These are phyloP conservation scores for Rhizophagus sp. DNA, from an alignment of 192 early-diverging fungal genomes.

Conservation along the genomic window DNA sequence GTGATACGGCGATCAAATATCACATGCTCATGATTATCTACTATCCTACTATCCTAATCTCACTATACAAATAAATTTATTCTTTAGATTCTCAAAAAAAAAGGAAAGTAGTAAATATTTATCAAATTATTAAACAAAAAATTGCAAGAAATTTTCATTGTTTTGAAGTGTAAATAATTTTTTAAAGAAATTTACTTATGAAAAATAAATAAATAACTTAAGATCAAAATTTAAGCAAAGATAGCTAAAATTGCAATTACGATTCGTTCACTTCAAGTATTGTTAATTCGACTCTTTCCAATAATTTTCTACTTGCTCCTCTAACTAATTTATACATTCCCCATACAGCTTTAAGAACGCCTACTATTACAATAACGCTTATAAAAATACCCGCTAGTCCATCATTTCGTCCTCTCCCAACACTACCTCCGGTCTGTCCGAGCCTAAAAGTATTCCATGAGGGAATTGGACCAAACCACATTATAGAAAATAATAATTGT, in stretches of 20 bases:
- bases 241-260: not conserved
- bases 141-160: too few species aligned
- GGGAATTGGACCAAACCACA: slow-evolving; percentile 41
- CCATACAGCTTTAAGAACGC: slow-evolving; percentile 20
- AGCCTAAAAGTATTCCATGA: slow-evolving; percentile 38
- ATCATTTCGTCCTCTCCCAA: slow-evolving; percentile 33
- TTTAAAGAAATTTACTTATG: too few species aligned
- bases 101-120: too few species aligned
- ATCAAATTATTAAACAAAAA: too few species aligned
- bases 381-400: slow-evolving; percentile 10
- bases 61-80: too few species aligned
- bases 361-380: slow-evolving; percentile 3
- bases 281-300: slow-evolving; percentile 17
- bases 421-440: slow-evolving; percentile 35
- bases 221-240: not conserved
- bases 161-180: too few species aligned
- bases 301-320: slow-evolving; percentile 8
- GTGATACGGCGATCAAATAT: too few species aligned
- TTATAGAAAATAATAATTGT: slow-evolving; percentile 39
- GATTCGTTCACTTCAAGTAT: slow-evolving; percentile 28
- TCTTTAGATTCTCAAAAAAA: too few species aligned
- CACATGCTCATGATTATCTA: too few species aligned
- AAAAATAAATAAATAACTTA: too few species aligned
- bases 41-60: too few species aligned
- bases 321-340: slow-evolving; percentile 27